These are phyloP conservation scores for Pterocarpus macrocarpus DNA, from an alignment of 306 rosid species.

Conservation along the genomic window DNA sequence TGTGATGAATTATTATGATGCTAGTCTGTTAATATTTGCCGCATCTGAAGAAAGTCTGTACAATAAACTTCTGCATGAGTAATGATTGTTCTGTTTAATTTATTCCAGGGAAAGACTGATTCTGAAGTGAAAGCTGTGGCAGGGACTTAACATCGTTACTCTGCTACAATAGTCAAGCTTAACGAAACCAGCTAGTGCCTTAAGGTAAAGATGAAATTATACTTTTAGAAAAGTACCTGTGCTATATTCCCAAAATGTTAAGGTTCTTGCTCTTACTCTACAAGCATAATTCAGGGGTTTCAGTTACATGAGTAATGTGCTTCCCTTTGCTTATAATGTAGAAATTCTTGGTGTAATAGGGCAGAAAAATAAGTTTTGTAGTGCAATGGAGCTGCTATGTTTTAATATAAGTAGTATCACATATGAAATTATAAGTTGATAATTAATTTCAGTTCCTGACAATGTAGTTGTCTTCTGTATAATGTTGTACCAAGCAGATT, in stretches of 20 bases:
- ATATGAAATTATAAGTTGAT: not conserved
- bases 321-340: not conserved
- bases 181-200: constrained; percentile 21
- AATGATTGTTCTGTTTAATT: constrained; percentile 38
- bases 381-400: not conserved
- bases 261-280: not conserved
- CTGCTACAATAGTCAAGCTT: constrained; percentile 13
- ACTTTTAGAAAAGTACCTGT: not conserved
- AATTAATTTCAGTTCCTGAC: constrained; percentile 26
- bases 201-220: constrained; percentile 26
- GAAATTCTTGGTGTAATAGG: not conserved
- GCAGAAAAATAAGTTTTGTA: not conserved
- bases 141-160: constrained; percentile 53
- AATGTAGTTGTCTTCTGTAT: not conserved
- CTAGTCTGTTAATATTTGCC: not conserved
- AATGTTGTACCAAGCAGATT: constrained; percentile 9
- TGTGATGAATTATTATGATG: not conserved
- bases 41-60: not conserved
- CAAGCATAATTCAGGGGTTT: not conserved
- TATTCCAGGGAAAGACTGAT: constrained; percentile 68
- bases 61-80: constrained; percentile 20
- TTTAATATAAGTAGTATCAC: constrained; percentile 6
- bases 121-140: constrained; percentile 74
- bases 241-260: not conserved
- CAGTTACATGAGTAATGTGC: not conserved